These are phyloP conservation scores for Arctium minus DNA, from an alignment of 129 eudicot genomes.

Conservation along the genomic window DNA sequence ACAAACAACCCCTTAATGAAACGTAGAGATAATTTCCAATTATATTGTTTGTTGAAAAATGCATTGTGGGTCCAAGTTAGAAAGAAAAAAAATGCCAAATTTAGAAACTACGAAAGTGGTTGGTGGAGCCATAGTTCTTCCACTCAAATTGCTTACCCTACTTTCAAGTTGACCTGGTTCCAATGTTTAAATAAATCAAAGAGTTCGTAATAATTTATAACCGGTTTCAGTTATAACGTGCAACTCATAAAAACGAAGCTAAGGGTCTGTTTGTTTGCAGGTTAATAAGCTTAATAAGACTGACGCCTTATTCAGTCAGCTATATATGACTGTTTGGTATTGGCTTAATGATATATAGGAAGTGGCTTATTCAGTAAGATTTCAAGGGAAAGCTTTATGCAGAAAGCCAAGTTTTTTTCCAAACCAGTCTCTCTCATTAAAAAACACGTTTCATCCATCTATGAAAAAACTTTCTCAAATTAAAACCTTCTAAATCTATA, in stretches of 20 bases:
- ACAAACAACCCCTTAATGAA: background rate
- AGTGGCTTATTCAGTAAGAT: no score
- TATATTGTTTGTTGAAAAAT: background rate
- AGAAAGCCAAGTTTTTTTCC: no score
- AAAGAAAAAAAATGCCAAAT: background rate
- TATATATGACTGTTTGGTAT: no score
- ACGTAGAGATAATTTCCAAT: background rate
- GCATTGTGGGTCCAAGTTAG: background rate
- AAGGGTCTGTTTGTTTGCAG: background rate
- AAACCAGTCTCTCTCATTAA: no score
- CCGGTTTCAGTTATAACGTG: background rate
- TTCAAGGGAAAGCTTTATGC: no score
- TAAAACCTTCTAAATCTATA: no score
- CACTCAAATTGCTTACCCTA: constrained; percentile 1
- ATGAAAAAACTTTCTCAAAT: no score
- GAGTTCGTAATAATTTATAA: background rate
- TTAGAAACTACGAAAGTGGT: constrained; percentile 16
- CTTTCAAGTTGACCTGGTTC: constrained; percentile 3
- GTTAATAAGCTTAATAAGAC: no score
- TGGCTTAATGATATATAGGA: no score
- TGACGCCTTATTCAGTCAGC: no score
- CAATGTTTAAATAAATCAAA: background rate
- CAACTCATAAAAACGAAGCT: background rate
- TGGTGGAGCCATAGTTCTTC: constrained; percentile 18
- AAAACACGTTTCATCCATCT: no score